Evolutionary conservation across 306 rosid genomes (phyloP), one percentile per base, ranked within the genome.

Genomic region (Ceratonia siliqua): DNA sequence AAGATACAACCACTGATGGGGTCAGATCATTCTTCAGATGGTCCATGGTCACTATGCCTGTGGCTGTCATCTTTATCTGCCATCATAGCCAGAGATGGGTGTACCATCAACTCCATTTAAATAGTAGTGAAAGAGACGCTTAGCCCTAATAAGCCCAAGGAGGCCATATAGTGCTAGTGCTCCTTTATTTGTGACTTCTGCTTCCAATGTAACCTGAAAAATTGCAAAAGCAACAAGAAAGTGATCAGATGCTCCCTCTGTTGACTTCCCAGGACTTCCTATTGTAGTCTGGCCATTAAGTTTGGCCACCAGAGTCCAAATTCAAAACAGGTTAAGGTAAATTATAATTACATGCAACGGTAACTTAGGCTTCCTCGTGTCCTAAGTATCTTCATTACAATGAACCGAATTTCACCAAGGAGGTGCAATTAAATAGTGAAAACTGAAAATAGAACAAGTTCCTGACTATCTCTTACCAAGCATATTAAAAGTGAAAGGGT

Each of bases 111-210:
- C 97, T 58, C 99, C 99, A 74, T 94, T 94, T 89, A 94, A 83
- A 86, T 94, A 94, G 86, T 94, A 94, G 69, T 85, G 97, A 78
- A 90, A 94, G 36, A 94, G 97, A 22, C 99, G 73, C 62, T 94
- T 92, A n/a, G 97, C 92, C 79, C 97, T 83, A 6, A 92, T 82
- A 73, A 94, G 92, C 67, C 99, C 99, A 54, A 94, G 95, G 20
- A 95, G 95, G n/a, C 97, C 95, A 14, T 94, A 94, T 17, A 94
- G 59, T 2, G 99, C 97, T 68, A 94, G 83, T 21, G 99, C 97
- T 87, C 99, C 99, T 84, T 85, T 89, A 79, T 94, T 94, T 48
- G 95, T 94, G 56, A 94, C 99, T 86, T 94, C 99, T 7, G 99
- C 97, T 80, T 94, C 99, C 80, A 94, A 59, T 10, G 96, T 91